Conservation (phyloP, 2,329 filamentous ascomycete species). For the Fonsecaea nubica region DNA sequence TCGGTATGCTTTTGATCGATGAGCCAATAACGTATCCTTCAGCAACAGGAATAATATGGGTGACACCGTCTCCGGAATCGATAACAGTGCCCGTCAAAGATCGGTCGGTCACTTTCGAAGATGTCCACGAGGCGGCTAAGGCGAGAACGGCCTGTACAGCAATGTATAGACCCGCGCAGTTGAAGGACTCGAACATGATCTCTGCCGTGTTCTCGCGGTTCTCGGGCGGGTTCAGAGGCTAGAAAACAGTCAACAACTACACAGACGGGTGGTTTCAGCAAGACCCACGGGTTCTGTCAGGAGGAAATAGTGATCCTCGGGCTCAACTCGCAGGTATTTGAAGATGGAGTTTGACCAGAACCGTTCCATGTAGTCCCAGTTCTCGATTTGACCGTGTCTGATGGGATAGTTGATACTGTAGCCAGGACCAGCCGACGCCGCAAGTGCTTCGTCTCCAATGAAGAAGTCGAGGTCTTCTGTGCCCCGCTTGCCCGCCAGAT, state of each 20-base stretch:
- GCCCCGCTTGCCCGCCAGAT: conserved; percentile 88
- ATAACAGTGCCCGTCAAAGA: conserved; percentile 97
- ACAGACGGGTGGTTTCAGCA: neutral
- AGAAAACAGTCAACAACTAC: conserved; percentile 28
- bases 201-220: conserved; percentile 99
- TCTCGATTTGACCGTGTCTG: conserved; percentile 96
- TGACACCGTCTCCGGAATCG: conserved; percentile 97
- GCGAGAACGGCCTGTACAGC: conserved; percentile 97
- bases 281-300: conserved; percentile 87
- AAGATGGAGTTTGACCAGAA: conserved; percentile 99
- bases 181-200: conserved; percentile 99
- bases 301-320: conserved; percentile 98
- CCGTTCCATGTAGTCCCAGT: conserved; percentile 99
- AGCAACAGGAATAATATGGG: conserved; percentile 97
- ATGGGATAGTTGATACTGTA: conserved; percentile 98
- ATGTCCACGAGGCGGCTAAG: conserved; percentile 96
- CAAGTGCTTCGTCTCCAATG: conserved; percentile 94
- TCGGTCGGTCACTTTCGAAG: conserved; percentile 94
- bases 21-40: conserved; percentile 99
- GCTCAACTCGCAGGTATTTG: conserved; percentile 97
- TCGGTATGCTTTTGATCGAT: conserved; percentile 98
- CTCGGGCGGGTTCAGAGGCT: conserved; percentile 97
- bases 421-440: conserved; percentile 82
- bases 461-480: conserved; percentile 99
- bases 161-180: conserved; percentile 98